These are phyloP conservation scores for Aspergillus novoparasiticus DNA, from an alignment of 2,329 filamentous ascomycete species.

Conservation along the genomic window DNA sequence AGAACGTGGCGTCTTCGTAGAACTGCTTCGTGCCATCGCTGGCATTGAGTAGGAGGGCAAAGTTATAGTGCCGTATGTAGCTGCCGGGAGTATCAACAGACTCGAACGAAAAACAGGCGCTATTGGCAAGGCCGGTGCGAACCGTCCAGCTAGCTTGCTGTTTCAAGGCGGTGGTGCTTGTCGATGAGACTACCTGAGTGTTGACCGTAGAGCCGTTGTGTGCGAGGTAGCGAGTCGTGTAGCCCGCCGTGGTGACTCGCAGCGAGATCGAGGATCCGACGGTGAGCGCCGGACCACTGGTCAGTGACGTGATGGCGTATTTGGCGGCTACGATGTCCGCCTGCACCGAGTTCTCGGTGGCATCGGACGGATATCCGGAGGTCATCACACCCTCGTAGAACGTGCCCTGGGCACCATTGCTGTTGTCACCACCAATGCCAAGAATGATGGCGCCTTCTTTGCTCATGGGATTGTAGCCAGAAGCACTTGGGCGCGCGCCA, in stretches of 20 bases:
- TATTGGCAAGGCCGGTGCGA: slow-evolving; percentile 58
- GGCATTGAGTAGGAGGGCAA: slow-evolving; percentile 52
- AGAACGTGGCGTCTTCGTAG: slow-evolving; percentile 66
- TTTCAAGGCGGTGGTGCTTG: slow-evolving; percentile 54
- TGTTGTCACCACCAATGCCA: slow-evolving; percentile 72
- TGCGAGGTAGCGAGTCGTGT: slow-evolving; percentile 57
- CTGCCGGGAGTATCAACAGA: slow-evolving; percentile 60
- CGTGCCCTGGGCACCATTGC: slow-evolving; percentile 60
- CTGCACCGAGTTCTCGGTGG: slow-evolving; percentile 60
- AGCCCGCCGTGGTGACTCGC: slow-evolving; percentile 59
- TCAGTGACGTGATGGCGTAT: slow-evolving; percentile 53
- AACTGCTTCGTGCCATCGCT: slow-evolving; percentile 61
- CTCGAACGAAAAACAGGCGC: slow-evolving; percentile 63
- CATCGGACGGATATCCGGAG: slow-evolving; percentile 61
- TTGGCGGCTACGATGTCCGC: slow-evolving; percentile 62
- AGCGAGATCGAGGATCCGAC: slow-evolving; percentile 57
- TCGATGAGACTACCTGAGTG: slow-evolving; percentile 58
- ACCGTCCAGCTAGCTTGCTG: slow-evolving; percentile 58
- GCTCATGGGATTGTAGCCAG: slow-evolving; percentile 63
- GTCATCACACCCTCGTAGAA: slow-evolving; percentile 70
- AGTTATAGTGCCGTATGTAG: slow-evolving; percentile 61
- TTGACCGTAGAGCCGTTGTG: slow-evolving; percentile 56
- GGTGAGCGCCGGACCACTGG: slow-evolving; percentile 51
- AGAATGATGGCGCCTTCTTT: slow-evolving; percentile 69
- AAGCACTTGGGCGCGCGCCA: slow-evolving; percentile 55